These are phyloP conservation scores for Phialophora verrucosa DNA, from an alignment of 2,329 filamentous ascomycete genomes.

Conservation along the genomic window DNA sequence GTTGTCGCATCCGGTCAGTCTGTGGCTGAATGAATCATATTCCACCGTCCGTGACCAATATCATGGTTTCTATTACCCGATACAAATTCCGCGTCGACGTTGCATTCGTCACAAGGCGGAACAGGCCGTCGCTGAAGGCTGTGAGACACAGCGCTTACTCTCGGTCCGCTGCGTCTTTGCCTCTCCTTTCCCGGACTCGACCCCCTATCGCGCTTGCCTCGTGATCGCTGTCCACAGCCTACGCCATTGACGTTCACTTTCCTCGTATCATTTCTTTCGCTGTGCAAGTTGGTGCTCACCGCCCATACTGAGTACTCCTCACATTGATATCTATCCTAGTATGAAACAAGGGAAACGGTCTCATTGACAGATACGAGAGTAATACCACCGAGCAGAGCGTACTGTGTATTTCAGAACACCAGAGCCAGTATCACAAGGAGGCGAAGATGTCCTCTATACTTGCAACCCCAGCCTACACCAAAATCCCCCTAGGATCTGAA, in stretches of 20 bases:
- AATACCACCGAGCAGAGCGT: background rate
- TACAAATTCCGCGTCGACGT: slow-evolving; percentile 9
- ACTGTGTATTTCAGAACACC: background rate
- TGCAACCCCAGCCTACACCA: slow-evolving; percentile 13
- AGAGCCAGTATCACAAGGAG: background rate
- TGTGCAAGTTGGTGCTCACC: background rate
- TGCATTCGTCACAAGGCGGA: slow-evolving; percentile 22
- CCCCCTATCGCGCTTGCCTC: background rate
- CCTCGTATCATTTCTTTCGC: background rate
- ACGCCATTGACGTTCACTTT: slow-evolving; percentile 1
- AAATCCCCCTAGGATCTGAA: slow-evolving; percentile 21
- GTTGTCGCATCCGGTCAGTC: background rate
- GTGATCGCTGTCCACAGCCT: background rate
- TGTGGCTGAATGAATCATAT: background rate
- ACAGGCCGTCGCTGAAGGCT: background rate
- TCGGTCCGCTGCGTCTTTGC: background rate
- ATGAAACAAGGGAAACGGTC: background rate
- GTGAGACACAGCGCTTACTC: slow-evolving; percentile 12
- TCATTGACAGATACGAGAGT: background rate
- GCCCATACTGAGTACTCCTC: background rate
- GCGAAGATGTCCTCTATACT: slow-evolving; percentile 8
- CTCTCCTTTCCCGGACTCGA: slow-evolving; percentile 1
- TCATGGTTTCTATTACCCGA: slow-evolving; percentile 17
- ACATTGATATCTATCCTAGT: background rate
- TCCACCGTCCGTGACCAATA: background rate